phyloP scores from a whole-genome alignment of 2,329 filamentous ascomycete genomes.

The Fusarium annulatum region DNA sequence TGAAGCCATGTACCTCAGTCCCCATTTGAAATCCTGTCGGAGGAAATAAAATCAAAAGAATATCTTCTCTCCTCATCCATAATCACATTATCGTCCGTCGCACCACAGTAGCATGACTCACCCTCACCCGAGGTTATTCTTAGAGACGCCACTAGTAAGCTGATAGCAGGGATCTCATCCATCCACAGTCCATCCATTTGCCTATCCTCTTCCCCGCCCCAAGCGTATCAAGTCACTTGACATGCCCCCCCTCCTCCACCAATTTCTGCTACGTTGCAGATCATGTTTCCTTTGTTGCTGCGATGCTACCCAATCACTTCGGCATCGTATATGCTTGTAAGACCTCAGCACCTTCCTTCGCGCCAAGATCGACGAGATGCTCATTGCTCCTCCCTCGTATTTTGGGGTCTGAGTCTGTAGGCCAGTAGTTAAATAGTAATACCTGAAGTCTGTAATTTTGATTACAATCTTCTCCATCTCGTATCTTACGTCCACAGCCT shows the following conservation, averaged over 20 bases:
- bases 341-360: slow-evolving; percentile 1
- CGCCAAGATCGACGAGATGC: slow-evolving; percentile 2
- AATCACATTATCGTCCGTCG: background rate
- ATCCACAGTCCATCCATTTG: background rate
- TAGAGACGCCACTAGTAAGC: background rate
- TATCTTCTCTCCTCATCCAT: background rate
- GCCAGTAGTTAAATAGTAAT: background rate
- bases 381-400: background rate
- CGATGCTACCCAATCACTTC: slow-evolving; percentile 28
- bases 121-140: background rate
- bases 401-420: background rate
- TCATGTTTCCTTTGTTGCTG: slow-evolving; percentile 14
- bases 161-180: slow-evolving; percentile 1
- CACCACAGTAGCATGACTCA: background rate
- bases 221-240: slow-evolving; percentile 15
- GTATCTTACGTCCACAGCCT: background rate
- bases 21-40: background rate
- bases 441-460: background rate
- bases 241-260: background rate
- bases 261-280: slow-evolving; percentile 34
- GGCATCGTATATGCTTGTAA: background rate
- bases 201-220: background rate
- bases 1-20: too few relatives aligned
- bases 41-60: background rate
- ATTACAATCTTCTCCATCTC: background rate